phyloP scores from a whole-genome alignment of 352 stramenopile genomes.

The Globisporangium alternatum region DNA sequence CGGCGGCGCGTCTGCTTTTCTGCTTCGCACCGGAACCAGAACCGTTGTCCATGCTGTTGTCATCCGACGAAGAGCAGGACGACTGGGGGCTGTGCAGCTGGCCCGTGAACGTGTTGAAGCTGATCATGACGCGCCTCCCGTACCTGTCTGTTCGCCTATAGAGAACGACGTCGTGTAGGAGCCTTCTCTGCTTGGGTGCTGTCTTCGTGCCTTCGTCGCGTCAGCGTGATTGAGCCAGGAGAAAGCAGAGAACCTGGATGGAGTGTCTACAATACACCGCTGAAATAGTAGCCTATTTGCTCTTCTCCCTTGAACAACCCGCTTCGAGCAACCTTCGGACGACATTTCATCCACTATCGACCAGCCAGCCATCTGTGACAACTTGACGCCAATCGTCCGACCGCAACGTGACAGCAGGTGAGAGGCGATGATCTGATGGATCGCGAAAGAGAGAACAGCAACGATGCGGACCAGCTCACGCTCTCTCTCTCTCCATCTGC shows the following conservation, averaged over 20 bases:
- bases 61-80: conserved; percentile 9
- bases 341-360: not conserved
- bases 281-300: not conserved
- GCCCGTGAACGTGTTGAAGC: conserved; percentile 67
- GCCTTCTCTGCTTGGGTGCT: not conserved
- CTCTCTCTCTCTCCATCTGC: too few relatives aligned
- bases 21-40: conserved; percentile 23
- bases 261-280: too few relatives aligned
- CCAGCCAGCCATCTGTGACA: not conserved
- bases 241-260: not conserved
- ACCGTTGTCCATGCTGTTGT: conserved; percentile 8
- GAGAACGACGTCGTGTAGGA: not conserved
- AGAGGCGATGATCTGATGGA: too few relatives aligned
- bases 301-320: not conserved
- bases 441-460: too few relatives aligned
- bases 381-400: not conserved
- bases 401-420: too few relatives aligned
- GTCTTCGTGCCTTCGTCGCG: not conserved
- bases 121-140: conserved; percentile 50
- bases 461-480: too few relatives aligned
- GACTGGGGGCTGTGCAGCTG: conserved; percentile 11
- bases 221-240: not conserved
- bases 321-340: not conserved
- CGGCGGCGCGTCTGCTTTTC: conserved; percentile 6
- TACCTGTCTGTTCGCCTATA: not conserved